Percentiles rank a stretch among this genome's conserved stretches.
These are phyloP conservation scores for Dicorynia guianensis DNA, from an alignment of 306 rosid species.

Conservation along the genomic window DNA sequence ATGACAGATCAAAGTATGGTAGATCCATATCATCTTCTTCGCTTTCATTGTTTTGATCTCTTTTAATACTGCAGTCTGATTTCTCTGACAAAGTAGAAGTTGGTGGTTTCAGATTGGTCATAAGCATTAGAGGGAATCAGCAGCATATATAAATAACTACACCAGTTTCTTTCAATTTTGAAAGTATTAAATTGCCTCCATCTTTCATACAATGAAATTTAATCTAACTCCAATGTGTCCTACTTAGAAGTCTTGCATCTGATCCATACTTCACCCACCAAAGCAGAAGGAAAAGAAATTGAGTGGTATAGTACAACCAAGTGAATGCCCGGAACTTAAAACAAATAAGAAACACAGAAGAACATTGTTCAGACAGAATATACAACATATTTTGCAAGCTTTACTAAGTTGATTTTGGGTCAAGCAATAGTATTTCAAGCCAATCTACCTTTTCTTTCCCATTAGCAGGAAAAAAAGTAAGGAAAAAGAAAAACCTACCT, in stretches of 20 bases:
- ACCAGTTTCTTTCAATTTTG: background rate
- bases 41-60: constrained; percentile 41
- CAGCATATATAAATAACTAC: background rate
- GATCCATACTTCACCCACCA: background rate
- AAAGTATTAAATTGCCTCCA: constrained; percentile 10
- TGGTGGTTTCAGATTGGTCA: background rate
- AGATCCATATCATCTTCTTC: constrained; percentile 61
- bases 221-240: background rate
- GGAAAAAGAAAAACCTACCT: background rate
- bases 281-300: background rate
- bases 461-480: background rate
- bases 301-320: background rate
- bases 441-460: constrained; percentile 4
- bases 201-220: constrained; percentile 3
- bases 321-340: constrained; percentile 19
- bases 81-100: background rate
- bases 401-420: background rate
- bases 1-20: constrained; percentile 50
- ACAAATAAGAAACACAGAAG: background rate
- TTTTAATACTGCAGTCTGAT: constrained; percentile 26
- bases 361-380: background rate
- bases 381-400: background rate
- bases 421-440: background rate
- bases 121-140: background rate
- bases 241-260: background rate